phyloP scores from a whole-genome alignment of 2,329 filamentous ascomycete genomes.

The Epichloe scottii region DNA sequence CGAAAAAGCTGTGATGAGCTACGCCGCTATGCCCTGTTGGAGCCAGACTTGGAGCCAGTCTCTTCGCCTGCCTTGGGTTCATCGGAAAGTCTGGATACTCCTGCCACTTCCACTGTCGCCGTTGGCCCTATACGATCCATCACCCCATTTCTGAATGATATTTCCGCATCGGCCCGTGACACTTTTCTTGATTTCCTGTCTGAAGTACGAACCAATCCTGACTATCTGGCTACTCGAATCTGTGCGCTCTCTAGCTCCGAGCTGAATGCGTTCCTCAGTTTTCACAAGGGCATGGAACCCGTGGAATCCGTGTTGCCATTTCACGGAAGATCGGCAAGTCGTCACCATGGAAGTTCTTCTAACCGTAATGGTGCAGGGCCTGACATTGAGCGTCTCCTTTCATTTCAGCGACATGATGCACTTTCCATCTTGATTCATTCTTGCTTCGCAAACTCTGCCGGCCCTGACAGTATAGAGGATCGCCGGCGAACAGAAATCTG shows the following conservation, averaged over 20 bases:
- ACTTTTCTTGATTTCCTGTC: slow-evolving; percentile 69
- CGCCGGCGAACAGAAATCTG: slow-evolving; percentile 70
- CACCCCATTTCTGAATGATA: slow-evolving; percentile 53
- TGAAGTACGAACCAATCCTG: slow-evolving; percentile 71
- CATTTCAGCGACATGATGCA: slow-evolving; percentile 80
- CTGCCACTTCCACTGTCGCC: slow-evolving; percentile 28
- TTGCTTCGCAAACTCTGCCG: slow-evolving; percentile 76
- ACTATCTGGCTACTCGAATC: slow-evolving; percentile 76
- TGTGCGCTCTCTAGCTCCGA: slow-evolving; percentile 64
- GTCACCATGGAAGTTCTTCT: slow-evolving; percentile 32
- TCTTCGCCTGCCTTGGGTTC: slow-evolving; percentile 30
- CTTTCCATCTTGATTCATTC: slow-evolving; percentile 77
- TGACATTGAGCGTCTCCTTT: slow-evolving; percentile 71
- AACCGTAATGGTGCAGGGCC: slow-evolving; percentile 34
- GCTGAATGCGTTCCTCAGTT: slow-evolving; percentile 63
- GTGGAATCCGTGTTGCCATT: slow-evolving; percentile 73
- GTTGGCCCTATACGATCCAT: slow-evolving; percentile 26
- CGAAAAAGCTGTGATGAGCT: slow-evolving; percentile 64
- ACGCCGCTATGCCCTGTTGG: slow-evolving; percentile 56
- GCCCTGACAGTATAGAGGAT: slow-evolving; percentile 71
- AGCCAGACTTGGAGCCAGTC: slow-evolving; percentile 55
- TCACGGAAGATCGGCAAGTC: slow-evolving; percentile 38
- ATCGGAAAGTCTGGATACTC: slow-evolving; percentile 37
- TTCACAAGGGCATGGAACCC: slow-evolving; percentile 66
- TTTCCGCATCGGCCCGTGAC: slow-evolving; percentile 63